Evolutionary conservation across 73 alveolate genomes (phyloP), one percentile per base, ranked within the genome.

Genomic region (Strombidium stylifer): DNA sequence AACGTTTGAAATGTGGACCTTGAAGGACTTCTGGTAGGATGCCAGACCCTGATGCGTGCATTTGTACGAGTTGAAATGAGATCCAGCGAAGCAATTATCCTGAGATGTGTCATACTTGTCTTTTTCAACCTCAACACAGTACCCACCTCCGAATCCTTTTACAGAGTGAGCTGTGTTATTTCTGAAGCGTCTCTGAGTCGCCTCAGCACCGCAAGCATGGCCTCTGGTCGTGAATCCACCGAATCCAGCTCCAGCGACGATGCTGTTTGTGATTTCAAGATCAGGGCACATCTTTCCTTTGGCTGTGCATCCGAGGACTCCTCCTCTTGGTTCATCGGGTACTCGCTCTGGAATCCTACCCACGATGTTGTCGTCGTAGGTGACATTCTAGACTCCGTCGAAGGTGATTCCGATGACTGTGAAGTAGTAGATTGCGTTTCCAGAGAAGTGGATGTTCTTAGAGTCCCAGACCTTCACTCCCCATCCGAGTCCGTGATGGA

Each of bases 211-310:
- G 42, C 42, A 32, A 4, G 4, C 42, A 32, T 32, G 42, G n/a
- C n/a, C n/a, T 10, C 4, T 32, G 42, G 10, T 10, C 4, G 42
- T 6, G 10, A 32, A 32, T 32, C 42, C 42, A 59, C 42, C 30
- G 77, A 46, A 45, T 42, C 66, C 26, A 53, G 52, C 3, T 44
- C 73, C 73, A 15, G 73, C 58, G 12, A 40, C 73, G 15, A 59
- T 26, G 31, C 40, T 59, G 31, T 59, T 59, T 12, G 12, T 27
- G 16, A 59, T 42, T 0, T 7, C 20, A 39, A 59, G 19, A 36
- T 40, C 59, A 8, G 21, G 15, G 31, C 73, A 59, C 11, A 20
- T 32, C 1, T 24, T 30, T 1, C 10, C 8, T 10, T 10, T 32
- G 42, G 4, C 10, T 32, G 42, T 10, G 42, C 42, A 32, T 4